Conservation (phyloP, 257 asterid genomes). For the Jasminum sambac region DNA sequence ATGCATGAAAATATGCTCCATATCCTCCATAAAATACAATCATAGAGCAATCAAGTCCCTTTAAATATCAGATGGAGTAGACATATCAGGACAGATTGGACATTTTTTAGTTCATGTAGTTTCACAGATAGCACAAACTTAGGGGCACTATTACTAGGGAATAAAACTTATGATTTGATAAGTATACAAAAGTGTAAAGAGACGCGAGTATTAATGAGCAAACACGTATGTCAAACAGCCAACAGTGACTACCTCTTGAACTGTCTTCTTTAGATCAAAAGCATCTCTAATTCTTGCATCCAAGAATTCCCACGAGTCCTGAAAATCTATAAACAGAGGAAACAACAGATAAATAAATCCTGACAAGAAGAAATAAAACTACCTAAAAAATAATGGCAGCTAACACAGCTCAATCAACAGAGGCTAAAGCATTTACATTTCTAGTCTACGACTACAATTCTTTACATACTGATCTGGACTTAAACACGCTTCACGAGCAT, state of each 20-base stretch:
- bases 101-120: background rate
- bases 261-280: slow-evolving; percentile 73
- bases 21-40: background rate
- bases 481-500: background rate
- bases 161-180: background rate
- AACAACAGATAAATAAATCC: slow-evolving; percentile 15
- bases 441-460: slow-evolving; percentile 9
- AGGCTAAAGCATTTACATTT: slow-evolving; percentile 7
- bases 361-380: slow-evolving; percentile 11
- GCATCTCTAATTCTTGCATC: slow-evolving; percentile 76
- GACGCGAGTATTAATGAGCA: background rate
- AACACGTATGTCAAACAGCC: background rate
- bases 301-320: slow-evolving; percentile 86
- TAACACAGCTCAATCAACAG: slow-evolving; percentile 3
- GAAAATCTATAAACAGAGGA: slow-evolving; percentile 52
- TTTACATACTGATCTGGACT: slow-evolving; percentile 2
- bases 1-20: background rate
- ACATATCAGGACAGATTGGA: background rate
- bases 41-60: background rate
- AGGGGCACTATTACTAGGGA: background rate
- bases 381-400: slow-evolving; percentile 10
- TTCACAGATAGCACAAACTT: background rate
- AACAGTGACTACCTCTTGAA: slow-evolving; percentile 66
- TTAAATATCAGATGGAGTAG: background rate
- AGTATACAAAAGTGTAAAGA: background rate